Base-by-base conservation (phyloP, 31 red algal genomes). In the Porphyra umbilicalis region DNA sequence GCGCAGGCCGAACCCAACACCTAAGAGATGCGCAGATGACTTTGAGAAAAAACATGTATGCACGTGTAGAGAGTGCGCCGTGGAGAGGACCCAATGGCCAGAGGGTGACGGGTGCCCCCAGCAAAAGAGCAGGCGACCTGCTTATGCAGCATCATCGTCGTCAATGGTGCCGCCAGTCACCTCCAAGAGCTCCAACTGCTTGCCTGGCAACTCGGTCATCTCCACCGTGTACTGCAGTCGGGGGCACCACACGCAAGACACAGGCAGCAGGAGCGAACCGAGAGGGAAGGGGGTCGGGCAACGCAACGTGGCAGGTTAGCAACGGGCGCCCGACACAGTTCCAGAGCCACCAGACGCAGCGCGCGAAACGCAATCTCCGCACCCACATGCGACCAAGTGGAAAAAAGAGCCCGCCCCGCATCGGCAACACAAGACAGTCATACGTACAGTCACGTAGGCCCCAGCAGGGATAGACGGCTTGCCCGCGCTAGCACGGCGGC, bases 381-480 rank as follows among this genome's bases (percentile, higher is more conserved):
- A n/a, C n/a, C n/a, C n/a, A 29, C 57, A 71, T 1, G 57, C 57
- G 0, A n/a, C 4, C 13, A 71, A n/a, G n/a, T n/a, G n/a, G n/a
- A n/a, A n/a, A n/a, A n/a, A n/a, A 10, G 11, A 71, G 8, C 2
- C 16, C 15, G 35, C 37, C 14, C 77, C 35, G n/a, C 18, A 38
- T 71, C 2, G 30, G 20, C 10, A 29, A 29, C 25, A 15, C 44
- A 9, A 5, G 31, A 20, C 36, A 71, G 33, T 36, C 39, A 0
- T n/a, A 71, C 57, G 2, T 29, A 71, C 57, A 34, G 32, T 80
- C 18, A 96, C 81, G 33, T 90, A 92, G 6, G 94, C 94, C 36
- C 88, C 88, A 33, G 89, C 82, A 32, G 94, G 94, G 79, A 96
- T 96, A 16, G 94, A 83, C 32, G 86, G 86, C 81, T 88, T 96